Evolutionary conservation across 805 yeast genomes (phyloP).

Genomic region (Candida manassasensis): DNA sequence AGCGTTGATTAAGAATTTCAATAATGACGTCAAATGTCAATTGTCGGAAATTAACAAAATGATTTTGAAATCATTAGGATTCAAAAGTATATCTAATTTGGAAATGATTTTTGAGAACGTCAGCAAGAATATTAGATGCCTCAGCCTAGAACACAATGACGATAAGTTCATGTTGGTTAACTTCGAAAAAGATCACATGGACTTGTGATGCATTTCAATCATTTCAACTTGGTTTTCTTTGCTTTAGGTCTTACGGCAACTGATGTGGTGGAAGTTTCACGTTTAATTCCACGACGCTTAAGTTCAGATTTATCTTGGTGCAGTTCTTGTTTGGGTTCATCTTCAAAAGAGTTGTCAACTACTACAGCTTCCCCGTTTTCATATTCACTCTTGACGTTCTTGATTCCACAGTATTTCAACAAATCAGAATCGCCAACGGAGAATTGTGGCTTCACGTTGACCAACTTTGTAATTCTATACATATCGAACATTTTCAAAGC

Average conservation of each 20-base stretch:
- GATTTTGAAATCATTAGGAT: conserved; percentile 21
- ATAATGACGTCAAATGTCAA: conserved; percentile 15
- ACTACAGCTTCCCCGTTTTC: conserved; percentile 1
- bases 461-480: conserved; percentile 19
- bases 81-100: conserved; percentile 23
- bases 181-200: conserved; percentile 32
- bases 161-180: conserved; percentile 33
- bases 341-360: too few relatives aligned
- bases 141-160: conserved; percentile 27
- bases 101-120: conserved; percentile 29
- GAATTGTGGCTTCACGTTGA: conserved; percentile 11
- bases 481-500: conserved; percentile 28
- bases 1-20: conserved; percentile 17
- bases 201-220: conserved; percentile 12
- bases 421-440: conserved; percentile 12
- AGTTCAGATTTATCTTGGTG: too few relatives aligned
- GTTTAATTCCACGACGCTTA: too few relatives aligned
- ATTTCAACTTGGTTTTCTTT: conserved; percentile 2
- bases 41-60: conserved; percentile 20
- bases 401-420: conserved; percentile 6
- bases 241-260: too few relatives aligned
- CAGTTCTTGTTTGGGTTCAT: too few relatives aligned
- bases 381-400: conserved; percentile 2
- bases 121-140: conserved; percentile 23
- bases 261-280: too few relatives aligned